phyloP scores from a whole-genome alignment of 1,284 basidiomycete genomes.

The Inonotus obliquus region DNA sequence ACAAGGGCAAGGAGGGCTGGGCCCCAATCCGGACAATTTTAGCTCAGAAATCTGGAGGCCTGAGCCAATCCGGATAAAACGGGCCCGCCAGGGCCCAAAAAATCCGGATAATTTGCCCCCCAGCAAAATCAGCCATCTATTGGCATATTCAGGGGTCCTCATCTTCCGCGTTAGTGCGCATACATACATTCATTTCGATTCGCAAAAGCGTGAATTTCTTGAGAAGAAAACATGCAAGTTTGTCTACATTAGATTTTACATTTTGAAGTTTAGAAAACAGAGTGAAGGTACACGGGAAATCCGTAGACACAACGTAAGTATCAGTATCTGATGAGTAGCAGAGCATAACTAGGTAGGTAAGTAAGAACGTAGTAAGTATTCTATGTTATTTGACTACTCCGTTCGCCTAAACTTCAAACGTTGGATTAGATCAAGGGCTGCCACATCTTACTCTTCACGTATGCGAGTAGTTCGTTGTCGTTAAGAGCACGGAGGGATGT shows the following conservation, averaged over 20 bases:
- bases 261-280: background rate
- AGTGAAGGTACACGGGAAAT: background rate
- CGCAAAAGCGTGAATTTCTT: background rate
- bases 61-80: too few species aligned
- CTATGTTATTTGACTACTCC: background rate
- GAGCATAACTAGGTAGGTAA: background rate
- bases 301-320: background rate
- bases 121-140: too few species aligned
- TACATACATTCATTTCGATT: too few species aligned
- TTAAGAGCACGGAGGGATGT: slow-evolving; percentile 48
- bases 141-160: too few species aligned
- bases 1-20: too few species aligned
- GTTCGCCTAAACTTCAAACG: background rate
- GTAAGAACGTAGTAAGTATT: background rate
- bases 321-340: background rate
- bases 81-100: too few species aligned
- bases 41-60: too few species aligned
- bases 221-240: background rate
- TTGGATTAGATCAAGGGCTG: slow-evolving; percentile 36
- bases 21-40: too few species aligned
- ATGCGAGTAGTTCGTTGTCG: slow-evolving; percentile 50
- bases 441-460: slow-evolving; percentile 68
- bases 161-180: too few species aligned
- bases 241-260: background rate
- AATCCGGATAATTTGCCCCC: too few species aligned